Base-by-base conservation (phyloP, 2,329 filamentous ascomycete species). In the Stachybotrys elegans region DNA sequence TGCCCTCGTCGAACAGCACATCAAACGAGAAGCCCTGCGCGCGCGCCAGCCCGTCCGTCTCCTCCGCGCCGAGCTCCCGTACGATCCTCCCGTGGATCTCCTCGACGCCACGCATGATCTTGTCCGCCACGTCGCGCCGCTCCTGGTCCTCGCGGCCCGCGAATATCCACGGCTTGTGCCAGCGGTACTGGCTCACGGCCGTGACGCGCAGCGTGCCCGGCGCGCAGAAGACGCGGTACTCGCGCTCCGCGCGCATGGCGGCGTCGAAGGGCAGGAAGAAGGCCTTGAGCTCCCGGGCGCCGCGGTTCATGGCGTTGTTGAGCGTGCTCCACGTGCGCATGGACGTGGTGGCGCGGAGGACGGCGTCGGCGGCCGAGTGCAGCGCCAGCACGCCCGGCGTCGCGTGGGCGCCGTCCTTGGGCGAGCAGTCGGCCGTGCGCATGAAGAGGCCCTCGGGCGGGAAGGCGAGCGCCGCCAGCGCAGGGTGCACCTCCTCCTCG, bases 141-240 rank as follows among this genome's bases (percentile, higher is more conserved):
- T 43, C 49, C n/a, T 11, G 34, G 21, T 32, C 29, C 2, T 45
- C 22, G 6, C 44, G 42, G 6, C 47, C 7, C 4, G 46, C 43
- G 43, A 63, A 59, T 12, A 47, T 38, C 59, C 63, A 70, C 2
- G 55, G 56, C 37, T 55, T 55, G 43, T 68, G 58, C 66, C 68
- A 73, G 38, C 54, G 49, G 44, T 69, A 70, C 50, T 72, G 68
- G 37, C 64, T 69, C 27, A 69, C 62, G 8, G 53, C 67, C 1
- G 62, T 57, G n/a, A 71, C 60, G 14, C 45, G 48, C 6, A 51
- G 44, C 8, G 42, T 49, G 2, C 50, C 53, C 1, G 69, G 67
- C 3, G 61, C 56, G 43, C 70, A 73, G 50, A 71, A 72, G 4
- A 69, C 65, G 12, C 70, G 61, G 49, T 70, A 73, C 49, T 73